Conservation (phyloP, 176 grass and related monocot species). For the Musa schizocarpa region DNA sequence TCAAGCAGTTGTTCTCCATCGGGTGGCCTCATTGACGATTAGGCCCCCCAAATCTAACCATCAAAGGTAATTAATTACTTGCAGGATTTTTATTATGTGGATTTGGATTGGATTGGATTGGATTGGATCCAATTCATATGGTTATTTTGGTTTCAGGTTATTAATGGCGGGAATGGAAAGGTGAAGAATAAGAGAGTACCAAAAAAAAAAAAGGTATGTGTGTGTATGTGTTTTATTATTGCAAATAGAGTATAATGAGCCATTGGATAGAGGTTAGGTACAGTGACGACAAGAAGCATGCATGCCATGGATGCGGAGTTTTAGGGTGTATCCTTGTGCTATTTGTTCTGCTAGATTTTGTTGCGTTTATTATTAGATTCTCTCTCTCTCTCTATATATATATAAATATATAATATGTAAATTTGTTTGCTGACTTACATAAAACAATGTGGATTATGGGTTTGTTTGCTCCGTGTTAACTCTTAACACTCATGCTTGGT, state of each 20-base stretch:
- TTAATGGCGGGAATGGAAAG: conserved; percentile 6
- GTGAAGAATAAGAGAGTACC: too few species aligned
- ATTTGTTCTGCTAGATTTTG: background rate
- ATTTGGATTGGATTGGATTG: background rate
- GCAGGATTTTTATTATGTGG: background rate
- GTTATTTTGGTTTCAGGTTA: conserved; percentile 5
- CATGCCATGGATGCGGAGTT: conserved; percentile 75
- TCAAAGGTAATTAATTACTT: conserved; percentile 12
- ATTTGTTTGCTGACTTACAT: conserved; percentile 8
- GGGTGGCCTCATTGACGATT: conserved; percentile 24
- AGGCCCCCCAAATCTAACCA: conserved; percentile 5
- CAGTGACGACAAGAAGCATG: conserved; percentile 30
- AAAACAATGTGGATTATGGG: background rate
- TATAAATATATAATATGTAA: background rate
- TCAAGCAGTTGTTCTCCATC: conserved; percentile 61
- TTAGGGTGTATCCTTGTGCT: conserved; percentile 80
- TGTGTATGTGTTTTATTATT: background rate
- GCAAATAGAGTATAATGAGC: conserved; percentile 19
- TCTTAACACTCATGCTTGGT: background rate
- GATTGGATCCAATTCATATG: background rate
- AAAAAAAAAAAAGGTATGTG: conserved; percentile 23
- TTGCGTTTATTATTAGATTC: conserved; percentile 3
- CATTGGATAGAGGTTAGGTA: conserved; percentile 32
- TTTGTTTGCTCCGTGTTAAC: background rate
- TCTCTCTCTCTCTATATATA: background rate